These are phyloP conservation scores for Pleoardoris graminearum DNA, from an alignment of 2,329 filamentous ascomycete species.

Conservation along the genomic window DNA sequence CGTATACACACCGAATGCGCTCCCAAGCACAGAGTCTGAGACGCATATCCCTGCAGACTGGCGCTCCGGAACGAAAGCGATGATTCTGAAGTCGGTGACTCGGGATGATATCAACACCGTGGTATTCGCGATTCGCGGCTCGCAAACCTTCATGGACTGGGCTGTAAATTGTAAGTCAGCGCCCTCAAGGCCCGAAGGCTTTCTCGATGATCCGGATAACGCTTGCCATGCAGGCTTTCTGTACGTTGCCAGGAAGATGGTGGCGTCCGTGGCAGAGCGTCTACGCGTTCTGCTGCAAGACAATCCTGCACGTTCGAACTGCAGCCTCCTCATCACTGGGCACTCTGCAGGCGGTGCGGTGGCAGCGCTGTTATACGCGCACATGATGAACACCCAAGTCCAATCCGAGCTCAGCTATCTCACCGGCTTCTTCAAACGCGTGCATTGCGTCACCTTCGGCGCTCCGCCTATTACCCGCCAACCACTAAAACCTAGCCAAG, in stretches of 20 bases:
- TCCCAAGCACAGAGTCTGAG: slow-evolving; percentile 61
- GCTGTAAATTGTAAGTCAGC: slow-evolving; percentile 75
- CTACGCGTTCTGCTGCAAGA: slow-evolving; percentile 72
- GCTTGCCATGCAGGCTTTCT: slow-evolving; percentile 82
- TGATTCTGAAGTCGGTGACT: slow-evolving; percentile 80
- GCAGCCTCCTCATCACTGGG: slow-evolving; percentile 79
- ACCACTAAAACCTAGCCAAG: slow-evolving; percentile 64
- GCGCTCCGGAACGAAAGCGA: slow-evolving; percentile 76
- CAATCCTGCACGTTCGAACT: slow-evolving; percentile 65
- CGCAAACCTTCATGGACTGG: slow-evolving; percentile 82
- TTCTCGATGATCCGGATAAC: slow-evolving; percentile 78
- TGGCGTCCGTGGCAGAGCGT: slow-evolving; percentile 70
- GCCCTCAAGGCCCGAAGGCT: slow-evolving; percentile 66
- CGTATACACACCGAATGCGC: slow-evolving; percentile 63
- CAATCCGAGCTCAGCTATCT: slow-evolving; percentile 71
- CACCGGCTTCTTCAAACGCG: slow-evolving; percentile 70
- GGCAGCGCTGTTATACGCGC: slow-evolving; percentile 75
- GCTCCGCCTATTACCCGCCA: slow-evolving; percentile 75
- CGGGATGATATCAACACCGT: slow-evolving; percentile 78
- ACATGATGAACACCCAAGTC: slow-evolving; percentile 71
- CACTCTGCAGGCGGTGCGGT: slow-evolving; percentile 87
- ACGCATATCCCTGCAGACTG: slow-evolving; percentile 73
- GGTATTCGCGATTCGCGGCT: slow-evolving; percentile 82
- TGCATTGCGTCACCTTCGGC: slow-evolving; percentile 88
- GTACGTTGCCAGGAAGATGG: slow-evolving; percentile 73